Percentiles rank a stretch among this genome's conserved stretches.
Evolutionary conservation across 169 alveolate genomes (phyloP).

Genomic region (Pseudocohnilembus persalinus): DNA sequence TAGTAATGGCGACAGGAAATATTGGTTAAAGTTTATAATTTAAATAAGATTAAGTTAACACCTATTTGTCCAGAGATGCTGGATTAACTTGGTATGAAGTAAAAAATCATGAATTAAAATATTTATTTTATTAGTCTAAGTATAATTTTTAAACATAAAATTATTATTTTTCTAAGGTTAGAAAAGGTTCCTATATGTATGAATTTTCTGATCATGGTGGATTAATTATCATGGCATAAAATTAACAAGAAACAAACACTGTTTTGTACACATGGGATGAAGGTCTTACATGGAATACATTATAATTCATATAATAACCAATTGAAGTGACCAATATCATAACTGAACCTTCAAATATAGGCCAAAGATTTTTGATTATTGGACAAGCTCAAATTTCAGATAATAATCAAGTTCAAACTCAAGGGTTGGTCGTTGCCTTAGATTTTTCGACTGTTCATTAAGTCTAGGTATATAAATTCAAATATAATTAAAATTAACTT

Average conservation of each 20-base stretch:
- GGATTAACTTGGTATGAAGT: constrained; percentile 80
- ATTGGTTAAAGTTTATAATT: constrained; percentile 54
- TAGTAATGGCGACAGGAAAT: constrained; percentile 75
- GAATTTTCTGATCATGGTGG: constrained; percentile 83
- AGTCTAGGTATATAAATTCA: constrained; percentile 9
- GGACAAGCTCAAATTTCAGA: constrained; percentile 34
- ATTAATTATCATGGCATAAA: constrained; percentile 56
- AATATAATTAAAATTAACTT: too few species aligned
- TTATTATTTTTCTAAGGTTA: neutral
- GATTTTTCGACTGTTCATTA: constrained; percentile 63
- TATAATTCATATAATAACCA: constrained; percentile 28
- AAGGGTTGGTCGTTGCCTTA: constrained; percentile 51
- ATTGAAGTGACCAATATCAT: constrained; percentile 63
- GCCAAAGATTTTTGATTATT: constrained; percentile 59
- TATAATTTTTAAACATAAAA: too few species aligned
- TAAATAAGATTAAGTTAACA: constrained; percentile 50
- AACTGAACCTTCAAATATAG: constrained; percentile 65
- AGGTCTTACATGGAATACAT: constrained; percentile 65
- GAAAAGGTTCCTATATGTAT: constrained; percentile 67
- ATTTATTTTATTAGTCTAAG: neutral
- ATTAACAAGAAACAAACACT: constrained; percentile 48
- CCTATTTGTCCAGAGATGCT: constrained; percentile 78
- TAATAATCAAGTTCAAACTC: constrained; percentile 21
- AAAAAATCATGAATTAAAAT: too few species aligned
- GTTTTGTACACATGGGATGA: constrained; percentile 63